Base-by-base conservation (phyloP, 2,329 filamentous ascomycete genomes). In the Akanthomyces dipterigenus region DNA sequence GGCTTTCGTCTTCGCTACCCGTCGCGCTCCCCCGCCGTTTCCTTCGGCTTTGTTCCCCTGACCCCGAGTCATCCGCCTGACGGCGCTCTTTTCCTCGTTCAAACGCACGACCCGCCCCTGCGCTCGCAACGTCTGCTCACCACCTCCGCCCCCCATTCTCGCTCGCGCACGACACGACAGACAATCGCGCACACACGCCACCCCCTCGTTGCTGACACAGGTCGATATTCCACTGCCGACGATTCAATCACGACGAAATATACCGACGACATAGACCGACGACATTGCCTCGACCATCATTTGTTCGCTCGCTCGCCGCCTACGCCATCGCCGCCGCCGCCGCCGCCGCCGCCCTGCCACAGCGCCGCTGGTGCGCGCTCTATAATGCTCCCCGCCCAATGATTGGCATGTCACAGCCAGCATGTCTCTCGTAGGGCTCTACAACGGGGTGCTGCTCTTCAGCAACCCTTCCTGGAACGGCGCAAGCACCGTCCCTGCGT, bases 381-480 rank as follows among this genome's bases (percentile, higher is more conserved):
- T 53, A 62, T 59, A 46, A 62, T 62, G 61, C 51, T 24, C 43
- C 26, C 48, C 61, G 40, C 48, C 40, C 12, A 12, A 31, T 62
- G 55, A 62, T 59, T 59, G 60, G 49, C 40, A 62, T 62, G 61
- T 55, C 54, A 43, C 48, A 42, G 56, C 55, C 55, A 55, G 49
- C 48, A 62, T 62, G 61, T 62, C 78, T 73, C 77, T 80, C 71
- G 73, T 73, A 71, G 74, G 78, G 73, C 75, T 80, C 73, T 75
- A 75, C 75, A 80, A 80, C 78, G 76, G 75, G 72, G 76, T 80
- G 78, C 78, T 85, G 70, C 76, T 86, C 63, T 83, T 86, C 71
- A 85, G 80, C 73, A 84, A 85, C 71, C 83, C 83, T 34, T 77
- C 77, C 60, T 85, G 80, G 78, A 75, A 73, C 58, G 79, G 80